Base-by-base conservation (phyloP, 1,284 basidiomycete species). In the Cryptococcus deneoformans region DNA sequence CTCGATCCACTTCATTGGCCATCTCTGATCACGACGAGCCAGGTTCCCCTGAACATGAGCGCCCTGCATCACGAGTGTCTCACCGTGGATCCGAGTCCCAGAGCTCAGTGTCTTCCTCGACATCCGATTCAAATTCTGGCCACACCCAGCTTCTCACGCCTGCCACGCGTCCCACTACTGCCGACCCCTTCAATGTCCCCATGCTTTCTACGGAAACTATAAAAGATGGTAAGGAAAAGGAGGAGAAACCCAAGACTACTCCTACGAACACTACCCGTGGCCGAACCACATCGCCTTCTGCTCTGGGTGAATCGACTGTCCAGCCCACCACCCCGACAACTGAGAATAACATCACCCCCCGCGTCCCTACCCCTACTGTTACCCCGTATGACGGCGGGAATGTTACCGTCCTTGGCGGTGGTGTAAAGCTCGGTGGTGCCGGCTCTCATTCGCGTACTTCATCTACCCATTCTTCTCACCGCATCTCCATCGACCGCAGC, bases 321-420 rank as follows among this genome's bases (percentile, higher is more conserved):
- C 45, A 50, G 16, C 48, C 58, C 40, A 47, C 51, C 36, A 55
- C 57, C 9, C 53, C 53, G 34, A 40, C 46, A 20, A 63, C 60
- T 5, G 51, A 63, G n/a, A 56, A 44, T 24, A 58, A 56, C 36
- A 52, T 55, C 46, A 60, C 64, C 6, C 58, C 66, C 14, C 50
- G 60, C 2, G 62, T 57, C 5, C 53, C 63, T 9, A 68, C 67
- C 34, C 70, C 71, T n/a, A 65, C 71, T 40, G 75, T 78, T 37
- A 77, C 76, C 9, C 76, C 76, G 0, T 79, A 79, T 57, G 78
- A 79, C 55, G 76, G 76, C 46, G 78, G 77, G 14, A 79, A 79
- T 56, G 78, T 79, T 35, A 77, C 75, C 10, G 77, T 78, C 39
- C 66, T 79, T 12, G 78, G 78, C 14, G 78, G 78, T 20, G 77